A percentile compares a stretch with the other conserved stretches of the same genome.
Evolutionary conservation across 306 rosid genomes (phyloP).

Genomic region (Castanospermum australe): DNA sequence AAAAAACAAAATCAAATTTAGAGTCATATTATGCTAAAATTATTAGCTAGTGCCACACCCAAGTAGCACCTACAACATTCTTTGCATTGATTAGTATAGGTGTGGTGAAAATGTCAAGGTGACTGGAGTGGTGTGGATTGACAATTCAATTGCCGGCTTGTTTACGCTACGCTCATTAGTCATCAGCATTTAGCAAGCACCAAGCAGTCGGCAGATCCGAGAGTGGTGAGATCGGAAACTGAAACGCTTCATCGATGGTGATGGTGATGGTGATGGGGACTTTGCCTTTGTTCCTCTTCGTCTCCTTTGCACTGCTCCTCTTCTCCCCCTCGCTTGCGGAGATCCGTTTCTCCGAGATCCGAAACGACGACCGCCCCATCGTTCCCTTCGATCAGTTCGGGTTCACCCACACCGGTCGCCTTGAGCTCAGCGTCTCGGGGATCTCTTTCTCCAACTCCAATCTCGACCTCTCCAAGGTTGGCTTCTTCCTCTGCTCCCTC

Average conservation of each 20-base stretch:
- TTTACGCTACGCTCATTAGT: neutral
- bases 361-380: conserved; percentile 54
- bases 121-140: neutral
- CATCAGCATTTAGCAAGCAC: neutral
- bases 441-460: conserved; percentile 50
- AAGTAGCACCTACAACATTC: neutral
- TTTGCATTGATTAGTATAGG: no score
- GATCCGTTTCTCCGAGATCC: conserved; percentile 60
- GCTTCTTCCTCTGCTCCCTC: conserved; percentile 82
- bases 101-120: neutral
- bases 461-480: conserved; percentile 61
- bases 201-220: conserved; percentile 24
- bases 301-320: conserved; percentile 17
- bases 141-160: neutral
- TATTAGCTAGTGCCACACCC: no score
- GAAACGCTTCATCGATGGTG: neutral
- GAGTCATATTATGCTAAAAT: no score
- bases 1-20: no score
- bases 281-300: conserved; percentile 18
- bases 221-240: conserved; percentile 9
- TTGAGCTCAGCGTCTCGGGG: conserved; percentile 65
- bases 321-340: conserved; percentile 51
- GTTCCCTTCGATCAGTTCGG: conserved; percentile 85
- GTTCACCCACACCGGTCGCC: conserved; percentile 78
- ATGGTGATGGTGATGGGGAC: neutral